Conservation (phyloP, 2,329 filamentous ascomycete species). For the Neoascochyta sp. region DNA sequence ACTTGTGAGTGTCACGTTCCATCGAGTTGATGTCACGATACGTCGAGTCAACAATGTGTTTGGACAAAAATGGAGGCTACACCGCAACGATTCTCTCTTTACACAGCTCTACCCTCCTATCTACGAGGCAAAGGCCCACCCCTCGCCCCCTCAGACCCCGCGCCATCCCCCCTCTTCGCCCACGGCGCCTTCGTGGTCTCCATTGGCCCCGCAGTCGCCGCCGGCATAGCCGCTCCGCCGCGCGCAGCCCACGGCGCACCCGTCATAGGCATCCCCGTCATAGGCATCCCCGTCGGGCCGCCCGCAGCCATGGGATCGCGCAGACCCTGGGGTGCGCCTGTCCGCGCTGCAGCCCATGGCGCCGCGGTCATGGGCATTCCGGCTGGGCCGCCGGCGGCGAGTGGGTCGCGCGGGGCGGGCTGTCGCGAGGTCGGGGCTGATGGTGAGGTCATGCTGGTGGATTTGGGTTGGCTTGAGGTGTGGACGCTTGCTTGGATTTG, state of each 20-base stretch:
- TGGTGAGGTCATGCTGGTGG: slow-evolving; percentile 13
- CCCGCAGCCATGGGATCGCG: slow-evolving; percentile 3
- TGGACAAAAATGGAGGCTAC: no score
- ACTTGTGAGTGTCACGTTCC: no score
- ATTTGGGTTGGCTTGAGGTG: slow-evolving; percentile 35
- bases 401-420: slow-evolving; percentile 21
- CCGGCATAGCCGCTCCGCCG: slow-evolving; percentile 1
- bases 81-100: no score
- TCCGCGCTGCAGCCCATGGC: slow-evolving; percentile 18
- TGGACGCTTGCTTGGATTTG: slow-evolving; percentile 33
- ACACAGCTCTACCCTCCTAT: no score
- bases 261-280: slow-evolving; percentile 9
- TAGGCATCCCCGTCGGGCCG: no score
- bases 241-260: slow-evolving; percentile 8
- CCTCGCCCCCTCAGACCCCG: slow-evolving; percentile 1
- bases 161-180: slow-evolving; percentile 11
- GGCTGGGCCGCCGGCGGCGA: slow-evolving; percentile 18
- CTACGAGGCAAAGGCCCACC: no score
- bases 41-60: no score
- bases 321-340: background rate
- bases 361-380: slow-evolving; percentile 18
- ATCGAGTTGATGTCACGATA: no score
- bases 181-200: slow-evolving; percentile 35
- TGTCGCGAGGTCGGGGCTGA: slow-evolving; percentile 21
- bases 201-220: slow-evolving; percentile 26